Evolutionary conservation across 129 eudicot species (phyloP).

Genomic region (Oenanthe sinensis): DNA sequence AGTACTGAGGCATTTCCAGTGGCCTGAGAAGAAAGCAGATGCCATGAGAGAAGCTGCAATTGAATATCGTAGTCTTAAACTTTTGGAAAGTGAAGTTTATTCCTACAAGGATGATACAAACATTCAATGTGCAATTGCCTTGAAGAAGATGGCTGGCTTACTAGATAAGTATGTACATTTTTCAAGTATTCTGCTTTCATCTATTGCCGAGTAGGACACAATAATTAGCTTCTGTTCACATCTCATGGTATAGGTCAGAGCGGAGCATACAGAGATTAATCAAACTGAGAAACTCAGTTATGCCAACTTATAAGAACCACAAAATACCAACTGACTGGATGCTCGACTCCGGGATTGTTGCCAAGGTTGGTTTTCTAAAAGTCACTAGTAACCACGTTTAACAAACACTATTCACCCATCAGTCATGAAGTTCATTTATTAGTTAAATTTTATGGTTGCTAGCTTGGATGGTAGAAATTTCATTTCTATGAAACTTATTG

Average conservation of each 20-base stretch:
- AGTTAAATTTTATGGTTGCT: too few relatives aligned
- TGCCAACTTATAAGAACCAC: constrained; percentile 15
- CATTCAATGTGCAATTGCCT: constrained; percentile 12
- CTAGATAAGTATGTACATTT: constrained; percentile 21
- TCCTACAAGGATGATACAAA: constrained; percentile 20
- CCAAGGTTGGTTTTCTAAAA: constrained; percentile 12
- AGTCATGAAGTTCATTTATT: too few relatives aligned
- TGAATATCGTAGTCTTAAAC: constrained; percentile 26
- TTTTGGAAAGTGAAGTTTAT: constrained; percentile 20
- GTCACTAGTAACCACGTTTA: too few relatives aligned
- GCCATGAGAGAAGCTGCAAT: constrained; percentile 31
- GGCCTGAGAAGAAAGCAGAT: constrained; percentile 35
- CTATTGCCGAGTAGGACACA: neutral
- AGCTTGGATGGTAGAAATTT: too few relatives aligned
- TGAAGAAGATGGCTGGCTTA: constrained; percentile 24
- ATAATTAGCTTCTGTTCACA: neutral
- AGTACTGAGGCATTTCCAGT: constrained; percentile 29
- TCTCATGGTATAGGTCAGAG: constrained; percentile 19
- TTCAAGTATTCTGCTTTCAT: neutral
- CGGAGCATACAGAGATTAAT: constrained; percentile 24
- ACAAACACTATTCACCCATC: too few relatives aligned
- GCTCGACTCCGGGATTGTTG: constrained; percentile 22
- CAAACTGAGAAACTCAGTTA: constrained; percentile 22
- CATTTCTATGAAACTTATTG: too few relatives aligned
- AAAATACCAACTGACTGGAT: constrained; percentile 29